Percentiles rank a stretch among this genome's conserved stretches.
phyloP scores from a whole-genome alignment of 176 grass and related monocot genomes.

The Dendrocalamus sinicus region DNA sequence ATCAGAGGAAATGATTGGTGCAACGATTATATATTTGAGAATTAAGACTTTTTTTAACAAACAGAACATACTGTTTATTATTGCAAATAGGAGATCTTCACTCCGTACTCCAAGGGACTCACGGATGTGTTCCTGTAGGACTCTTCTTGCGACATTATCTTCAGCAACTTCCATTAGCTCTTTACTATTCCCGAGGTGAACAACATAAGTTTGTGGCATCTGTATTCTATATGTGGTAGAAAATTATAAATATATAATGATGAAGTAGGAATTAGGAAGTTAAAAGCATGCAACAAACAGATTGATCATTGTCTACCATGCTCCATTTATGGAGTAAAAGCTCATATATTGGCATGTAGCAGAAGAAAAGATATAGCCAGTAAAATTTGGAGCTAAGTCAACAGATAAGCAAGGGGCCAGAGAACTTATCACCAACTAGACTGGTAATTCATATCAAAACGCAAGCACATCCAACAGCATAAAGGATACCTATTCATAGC shows the following conservation, averaged over 20 bases:
- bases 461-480: not conserved
- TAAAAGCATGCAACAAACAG: conserved; percentile 2
- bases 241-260: conserved; percentile 38
- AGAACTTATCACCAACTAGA: conserved; percentile 28
- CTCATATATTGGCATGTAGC: conserved; percentile 4
- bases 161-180: conserved; percentile 92
- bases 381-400: conserved; percentile 14
- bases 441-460: conserved; percentile 12
- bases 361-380: conserved; percentile 34
- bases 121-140: conserved; percentile 78
- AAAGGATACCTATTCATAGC: conserved; percentile 23
- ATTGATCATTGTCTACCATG: conserved; percentile 21
- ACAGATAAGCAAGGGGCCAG: not conserved
- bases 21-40: not conserved
- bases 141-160: conserved; percentile 72
- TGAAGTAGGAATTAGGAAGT: conserved; percentile 26
- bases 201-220: conserved; percentile 95
- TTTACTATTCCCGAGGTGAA: conserved; percentile 94
- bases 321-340: conserved; percentile 10
- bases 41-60: not conserved
- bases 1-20: conserved; percentile 5
- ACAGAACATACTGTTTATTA: conserved; percentile 88
- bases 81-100: conserved; percentile 92
- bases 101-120: conserved; percentile 68
- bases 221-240: conserved; percentile 70